A percentile compares a stretch with the other conserved stretches of the same genome.
Conservation (phyloP, 2,329 filamentous ascomycete genomes). For the Calonectria henricotiae region DNA sequence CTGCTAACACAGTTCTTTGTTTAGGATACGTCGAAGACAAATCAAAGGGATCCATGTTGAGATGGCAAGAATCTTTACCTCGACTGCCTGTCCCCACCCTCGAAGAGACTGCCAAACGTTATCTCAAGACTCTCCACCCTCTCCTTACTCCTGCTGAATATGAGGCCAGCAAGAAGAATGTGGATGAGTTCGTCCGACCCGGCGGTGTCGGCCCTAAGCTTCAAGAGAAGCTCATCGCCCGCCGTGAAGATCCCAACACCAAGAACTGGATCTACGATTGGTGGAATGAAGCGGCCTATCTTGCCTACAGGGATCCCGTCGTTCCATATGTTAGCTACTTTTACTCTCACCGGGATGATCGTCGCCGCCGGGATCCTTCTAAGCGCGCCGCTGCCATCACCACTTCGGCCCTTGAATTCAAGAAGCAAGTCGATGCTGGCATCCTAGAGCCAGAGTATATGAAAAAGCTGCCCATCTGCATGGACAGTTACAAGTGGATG, state of each 20-base stretch:
- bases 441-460: conserved; percentile 97
- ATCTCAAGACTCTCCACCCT: conserved; percentile 85
- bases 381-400: conserved; percentile 95
- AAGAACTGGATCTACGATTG: conserved; percentile 98
- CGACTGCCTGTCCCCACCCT: conserved; percentile 85
- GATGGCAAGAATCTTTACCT: conserved; percentile 90
- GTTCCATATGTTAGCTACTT: conserved; percentile 99
- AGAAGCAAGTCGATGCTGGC: conserved; percentile 88
- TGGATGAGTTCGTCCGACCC: conserved; percentile 91
- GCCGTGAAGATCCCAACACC: conserved; percentile 82
- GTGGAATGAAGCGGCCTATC: conserved; percentile 98
- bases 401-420: conserved; percentile 91
- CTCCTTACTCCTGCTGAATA: conserved; percentile 80
- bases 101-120: conserved; percentile 85
- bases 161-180: conserved; percentile 83
- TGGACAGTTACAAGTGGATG: conserved; percentile 99
- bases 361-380: conserved; percentile 86
- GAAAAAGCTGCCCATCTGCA: conserved; percentile 97
- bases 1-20: conserved; percentile 42
- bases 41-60: conserved; percentile 85
- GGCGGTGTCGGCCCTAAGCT: conserved; percentile 86
- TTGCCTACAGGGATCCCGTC: conserved; percentile 93
- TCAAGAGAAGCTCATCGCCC: conserved; percentile 88
- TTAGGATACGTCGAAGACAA: conserved; percentile 85
- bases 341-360: conserved; percentile 97